phyloP scores from a whole-genome alignment of 73 alveolate species.

The Blepharisma japonicum region DNA sequence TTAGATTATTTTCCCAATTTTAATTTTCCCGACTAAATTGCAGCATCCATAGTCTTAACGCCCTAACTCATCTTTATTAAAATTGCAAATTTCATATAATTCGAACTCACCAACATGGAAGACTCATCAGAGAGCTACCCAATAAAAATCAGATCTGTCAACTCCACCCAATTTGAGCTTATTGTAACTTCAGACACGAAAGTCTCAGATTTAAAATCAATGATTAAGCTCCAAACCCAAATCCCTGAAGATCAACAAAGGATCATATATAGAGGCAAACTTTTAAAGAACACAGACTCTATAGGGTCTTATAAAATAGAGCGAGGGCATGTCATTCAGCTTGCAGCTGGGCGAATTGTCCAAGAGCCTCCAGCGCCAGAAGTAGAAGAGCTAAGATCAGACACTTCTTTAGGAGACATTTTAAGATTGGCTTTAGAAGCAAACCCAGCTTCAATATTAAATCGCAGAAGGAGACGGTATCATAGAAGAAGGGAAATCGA shows the following conservation, averaged over 20 bases:
- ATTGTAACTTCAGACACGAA: conserved; percentile 24
- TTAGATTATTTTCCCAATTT: no score
- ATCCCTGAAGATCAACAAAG: conserved; percentile 71
- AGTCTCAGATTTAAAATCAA: conserved; percentile 50
- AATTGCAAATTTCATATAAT: no score
- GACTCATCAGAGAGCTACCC: no score
- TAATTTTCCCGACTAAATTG: no score
- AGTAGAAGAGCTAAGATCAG: not conserved
- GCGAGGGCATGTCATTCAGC: conserved; percentile 75
- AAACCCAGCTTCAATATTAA: not conserved
- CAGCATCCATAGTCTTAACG: no score
- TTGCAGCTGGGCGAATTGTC: conserved; percentile 60
- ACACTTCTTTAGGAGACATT: not conserved
- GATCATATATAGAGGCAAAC: conserved; percentile 80
- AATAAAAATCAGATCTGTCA: conserved; percentile 7
- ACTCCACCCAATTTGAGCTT: conserved; percentile 11
- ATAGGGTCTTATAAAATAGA: conserved; percentile 53
- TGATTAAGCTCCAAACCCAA: conserved; percentile 44
- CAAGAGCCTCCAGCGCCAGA: conserved; percentile 34
- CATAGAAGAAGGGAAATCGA: conserved; percentile 45
- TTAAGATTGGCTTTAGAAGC: not conserved
- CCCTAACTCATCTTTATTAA: no score
- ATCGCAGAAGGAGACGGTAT: conserved; percentile 35
- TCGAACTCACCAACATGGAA: no score
- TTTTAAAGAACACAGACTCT: conserved; percentile 64